Base-by-base conservation (phyloP, 2,329 filamentous ascomycete genomes). In the Pseudogymnoascus sp. region DNA sequence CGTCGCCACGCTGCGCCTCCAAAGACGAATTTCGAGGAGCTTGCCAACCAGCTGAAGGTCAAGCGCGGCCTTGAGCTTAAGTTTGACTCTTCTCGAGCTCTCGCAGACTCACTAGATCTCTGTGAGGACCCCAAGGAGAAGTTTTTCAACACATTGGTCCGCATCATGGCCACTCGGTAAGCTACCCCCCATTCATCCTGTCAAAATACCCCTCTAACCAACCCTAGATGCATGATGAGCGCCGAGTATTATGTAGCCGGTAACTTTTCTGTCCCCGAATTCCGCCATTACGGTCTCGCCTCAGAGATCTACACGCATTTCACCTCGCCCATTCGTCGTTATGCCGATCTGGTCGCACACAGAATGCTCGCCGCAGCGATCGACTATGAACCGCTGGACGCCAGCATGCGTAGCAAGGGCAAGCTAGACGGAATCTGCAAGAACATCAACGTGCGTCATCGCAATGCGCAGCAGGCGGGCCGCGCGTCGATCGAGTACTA, bases 291-390 rank as follows among this genome's bases (percentile, higher is more conserved):
- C 75, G 94, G 94, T 68, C 86, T 99, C 36, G 95, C 95, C 0
- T 92, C 89, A 3, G 90, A 95, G 71, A 99, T 99, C 73, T 99
- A 99, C 79, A 99, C 94, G 2, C 94, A 99, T 75, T 99, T 99
- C 77, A 99, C 94, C 0, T 95, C 90, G 3, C 95, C 94, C 3
- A 99, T 99, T 73, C 90, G 94, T 63, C 90, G 95, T 31, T 99
- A 99, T 74, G 93, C 93, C n/a, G 94, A 99, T 78, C 83, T 99
- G 2, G 86, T 96, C 62, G 93, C 91, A 4, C 93, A 99, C 75
- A 84, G 93, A 12, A 94, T 99, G 78, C 87, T 99, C 60, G 93
- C 94, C 0, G 93, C 94, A 8, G 92, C 94, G 31, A 97, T 99
- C 71, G 90, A 89, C 63, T 97, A 97, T 79, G 92, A 92, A 78